Evolutionary conservation across 2,329 filamentous ascomycete species (phyloP), one percentile per base, ranked within the genome.

Genomic region (Penicillium paneum): DNA sequence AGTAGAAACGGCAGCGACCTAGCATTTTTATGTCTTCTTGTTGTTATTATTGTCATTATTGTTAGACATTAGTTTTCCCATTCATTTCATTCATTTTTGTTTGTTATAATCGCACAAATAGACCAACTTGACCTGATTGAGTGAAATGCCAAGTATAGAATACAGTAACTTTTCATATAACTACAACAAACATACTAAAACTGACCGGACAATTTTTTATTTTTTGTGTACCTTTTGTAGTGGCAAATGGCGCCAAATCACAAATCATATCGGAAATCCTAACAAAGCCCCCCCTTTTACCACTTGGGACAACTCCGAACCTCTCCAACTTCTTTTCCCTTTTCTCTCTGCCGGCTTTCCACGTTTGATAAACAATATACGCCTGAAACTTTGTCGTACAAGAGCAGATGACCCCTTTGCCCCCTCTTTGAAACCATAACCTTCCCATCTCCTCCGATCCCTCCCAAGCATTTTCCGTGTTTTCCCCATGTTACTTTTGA

Each of bases 211-310:
- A 29, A 50, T 57, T 56, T 54, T 61, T 49, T 57, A 45, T 59
- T 63, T 50, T 52, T 26, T 39, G 44, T 57, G 59, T 59, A 62
- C 42, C 3, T 39, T 19, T 24, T 41, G 61, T 62, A 61, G 61
- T 62, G 62, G 61, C 62, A 57, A 62, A 64, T 51, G n/a, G 52
- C 47, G 51, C 50, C 57, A 62, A 64, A 63, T 57, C 54, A 60
- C 41, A 49, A 61, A 55, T 49, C 29, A 39, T n/a, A 60, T 58
- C 40, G 41, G 44, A 57, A 57, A 40, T 49, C 38, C 31, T 50
- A 43, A 43, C 39, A 19, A 46, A 15, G 28, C 29, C 54, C 59
- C 60, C 51, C 40, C 54, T 53, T 55, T 60, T 56, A 51, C 43
- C 46, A 29, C 34, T 38, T 28, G 6, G 34, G 38, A 50, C 21